Base-by-base conservation (phyloP, 352 stramenopile genomes). In the Phytophthora ramorum region DNA sequence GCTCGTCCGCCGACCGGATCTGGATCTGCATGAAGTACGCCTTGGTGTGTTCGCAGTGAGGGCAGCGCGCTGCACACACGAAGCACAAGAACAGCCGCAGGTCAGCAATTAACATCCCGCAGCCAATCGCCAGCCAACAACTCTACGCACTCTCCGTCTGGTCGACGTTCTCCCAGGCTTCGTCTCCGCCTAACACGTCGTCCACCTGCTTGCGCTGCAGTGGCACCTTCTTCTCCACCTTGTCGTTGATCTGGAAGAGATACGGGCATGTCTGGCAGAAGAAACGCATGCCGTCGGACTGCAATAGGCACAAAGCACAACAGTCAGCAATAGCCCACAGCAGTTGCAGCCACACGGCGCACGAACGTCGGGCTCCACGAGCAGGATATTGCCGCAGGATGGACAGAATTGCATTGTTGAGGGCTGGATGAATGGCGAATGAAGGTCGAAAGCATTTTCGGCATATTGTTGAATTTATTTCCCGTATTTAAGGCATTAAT, bases 1-100 rank as follows among this genome's bases (percentile, higher is more conserved):
- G 97, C 72, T 99, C 96, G 67, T 99, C 96, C 7, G 97, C 97
- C 57, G 96, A 99, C 45, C 98, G 88, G 82, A 99, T 99, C 85
- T 99, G 98, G 78, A 99, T 99, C 85, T 99, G 97, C 96, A 99
- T 99, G 84, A 99, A 99, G 82, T 99, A 99, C 12, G 98, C 98
- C 75, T 98, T 93, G 40, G 85, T 93, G 78, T 97, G 88, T 71
- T 97, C 89, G 73, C 98, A 99, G 69, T 93, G 83, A 3, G 97
- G 97, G 77, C 98, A 99, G 38, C 87, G 82, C 34, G 89, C 91
- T 96, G 53, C 1, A 48, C 2, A 54, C 40, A 56, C 19, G 20
- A 30, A 19, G 58, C 38, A 45, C 16, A 55, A 14, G 28, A 41
- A 22, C 34, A 47, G 26, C 26, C 26, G 7, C 37, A 22, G n/a